phyloP scores from a whole-genome alignment of 1,284 basidiomycete species.

The Austroboletus novae-zelandiae region DNA sequence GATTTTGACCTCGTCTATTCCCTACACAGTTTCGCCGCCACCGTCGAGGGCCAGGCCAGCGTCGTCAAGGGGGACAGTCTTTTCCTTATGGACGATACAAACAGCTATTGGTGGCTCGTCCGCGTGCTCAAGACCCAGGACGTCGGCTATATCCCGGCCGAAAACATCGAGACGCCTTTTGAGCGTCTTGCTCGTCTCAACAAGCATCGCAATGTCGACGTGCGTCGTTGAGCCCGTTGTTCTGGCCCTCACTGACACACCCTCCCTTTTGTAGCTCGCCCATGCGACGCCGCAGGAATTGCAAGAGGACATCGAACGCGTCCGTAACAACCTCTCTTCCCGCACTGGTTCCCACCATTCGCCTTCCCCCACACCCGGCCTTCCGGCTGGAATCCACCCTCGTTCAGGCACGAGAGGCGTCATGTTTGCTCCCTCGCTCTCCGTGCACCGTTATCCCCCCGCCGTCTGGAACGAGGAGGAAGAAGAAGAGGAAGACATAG shows the following conservation, averaged over 20 bases:
- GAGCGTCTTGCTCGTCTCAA: conserved; percentile 94
- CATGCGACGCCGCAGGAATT: conserved; percentile 71
- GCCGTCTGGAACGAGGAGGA: conserved; percentile 82
- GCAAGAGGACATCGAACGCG: conserved; percentile 51
- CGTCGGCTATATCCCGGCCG: conserved; percentile 99
- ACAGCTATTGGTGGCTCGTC: conserved; percentile 98
- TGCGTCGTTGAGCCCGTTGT: conserved; percentile 41
- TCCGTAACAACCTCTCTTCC: conserved; percentile 51
- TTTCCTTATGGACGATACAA: conserved; percentile 92
- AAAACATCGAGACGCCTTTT: conserved; percentile 99
- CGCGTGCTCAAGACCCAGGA: conserved; percentile 96
- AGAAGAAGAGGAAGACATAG: conserved; percentile 69
- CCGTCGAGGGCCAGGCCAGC: conserved; percentile 94
- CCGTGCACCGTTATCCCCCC: conserved; percentile 71
- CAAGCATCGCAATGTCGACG: conserved; percentile 97
- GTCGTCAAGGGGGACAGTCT: conserved; percentile 96
- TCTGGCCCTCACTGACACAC: background rate
- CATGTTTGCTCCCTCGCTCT: conserved; percentile 57
- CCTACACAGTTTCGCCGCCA: conserved; percentile 90
- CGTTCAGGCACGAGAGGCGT: conserved; percentile 41
- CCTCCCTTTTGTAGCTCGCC: conserved; percentile 52
- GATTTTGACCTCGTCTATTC: conserved; percentile 90
- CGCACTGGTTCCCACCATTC: conserved; percentile 44
- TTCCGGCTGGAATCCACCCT: conserved; percentile 20
- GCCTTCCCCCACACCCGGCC: conserved; percentile 46